Evolutionary conservation across 2,329 filamentous ascomycete genomes (phyloP).

Genomic region (Stachybotrys chlorohalonatus): DNA sequence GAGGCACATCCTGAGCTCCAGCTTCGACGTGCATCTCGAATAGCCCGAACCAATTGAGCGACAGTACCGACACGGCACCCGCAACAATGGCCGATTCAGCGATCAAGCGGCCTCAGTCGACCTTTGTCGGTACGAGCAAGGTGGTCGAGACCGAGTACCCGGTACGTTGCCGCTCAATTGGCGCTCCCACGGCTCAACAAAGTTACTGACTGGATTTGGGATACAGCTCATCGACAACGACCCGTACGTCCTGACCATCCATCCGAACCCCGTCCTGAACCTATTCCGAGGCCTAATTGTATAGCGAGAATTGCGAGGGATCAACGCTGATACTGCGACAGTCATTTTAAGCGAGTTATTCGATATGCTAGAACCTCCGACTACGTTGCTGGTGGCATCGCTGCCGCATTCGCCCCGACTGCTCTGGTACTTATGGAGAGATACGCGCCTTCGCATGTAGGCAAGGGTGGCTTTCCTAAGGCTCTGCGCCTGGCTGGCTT

Average conservation of each 20-base stretch:
- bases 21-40: slow-evolving; percentile 13
- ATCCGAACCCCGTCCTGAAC: not conserved
- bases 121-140: slow-evolving; percentile 50
- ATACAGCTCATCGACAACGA: slow-evolving; percentile 95
- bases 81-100: slow-evolving; percentile 27
- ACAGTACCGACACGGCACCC: slow-evolving; percentile 16
- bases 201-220: slow-evolving; percentile 10
- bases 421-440: slow-evolving; percentile 73
- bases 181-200: slow-evolving; percentile 8
- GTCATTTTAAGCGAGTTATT: slow-evolving; percentile 85
- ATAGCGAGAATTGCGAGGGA: not conserved
- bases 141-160: slow-evolving; percentile 75
- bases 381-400: slow-evolving; percentile 61
- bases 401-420: slow-evolving; percentile 63
- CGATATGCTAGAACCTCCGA: slow-evolving; percentile 80
- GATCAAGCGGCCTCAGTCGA: slow-evolving; percentile 25
- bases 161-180: slow-evolving; percentile 44
- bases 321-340: slow-evolving; percentile 30
- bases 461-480: slow-evolving; percentile 71
- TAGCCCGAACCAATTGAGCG: slow-evolving; percentile 17
- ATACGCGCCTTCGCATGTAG: slow-evolving; percentile 75
- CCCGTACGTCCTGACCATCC: slow-evolving; percentile 33
- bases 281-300: slow-evolving; percentile 1
- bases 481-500: slow-evolving; percentile 71
- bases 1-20: slow-evolving; percentile 17